These are phyloP conservation scores for Alternaria ethzedia DNA, from an alignment of 2,329 filamentous ascomycete species.

Conservation along the genomic window DNA sequence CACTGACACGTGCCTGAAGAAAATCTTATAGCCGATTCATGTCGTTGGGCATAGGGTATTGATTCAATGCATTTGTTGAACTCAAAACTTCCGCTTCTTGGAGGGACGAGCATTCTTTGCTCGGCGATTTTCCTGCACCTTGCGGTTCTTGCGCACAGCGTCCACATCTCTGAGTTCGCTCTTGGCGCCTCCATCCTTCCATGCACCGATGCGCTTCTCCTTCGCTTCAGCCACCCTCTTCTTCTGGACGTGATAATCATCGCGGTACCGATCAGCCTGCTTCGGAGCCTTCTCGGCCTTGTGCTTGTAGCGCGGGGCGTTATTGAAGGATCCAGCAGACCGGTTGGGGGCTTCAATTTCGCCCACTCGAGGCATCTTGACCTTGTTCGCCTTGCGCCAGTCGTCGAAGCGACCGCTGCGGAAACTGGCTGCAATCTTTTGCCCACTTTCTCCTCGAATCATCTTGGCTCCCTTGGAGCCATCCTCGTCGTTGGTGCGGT, in stretches of 20 bases:
- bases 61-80: slow-evolving; percentile 9
- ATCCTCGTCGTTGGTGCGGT: slow-evolving; percentile 91
- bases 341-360: slow-evolving; percentile 68
- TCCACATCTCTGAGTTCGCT: slow-evolving; percentile 81
- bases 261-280: slow-evolving; percentile 87
- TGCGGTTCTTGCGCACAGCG: slow-evolving; percentile 84
- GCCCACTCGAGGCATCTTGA: slow-evolving; percentile 81
- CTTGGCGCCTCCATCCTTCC: slow-evolving; percentile 73
- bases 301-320: slow-evolving; percentile 75
- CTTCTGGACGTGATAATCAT: slow-evolving; percentile 90
- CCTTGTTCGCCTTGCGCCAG: slow-evolving; percentile 86
- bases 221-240: slow-evolving; percentile 86
- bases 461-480: slow-evolving; percentile 76
- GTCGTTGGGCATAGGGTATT: slow-evolving; percentile 15
- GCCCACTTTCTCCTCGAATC: slow-evolving; percentile 86
- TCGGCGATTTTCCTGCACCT: slow-evolving; percentile 74
- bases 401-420: slow-evolving; percentile 90
- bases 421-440: slow-evolving; percentile 95
- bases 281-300: slow-evolving; percentile 88
- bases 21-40: slow-evolving; percentile 11
- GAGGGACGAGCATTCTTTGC: slow-evolving; percentile 88
- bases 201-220: slow-evolving; percentile 80
- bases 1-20: slow-evolving; percentile 1
- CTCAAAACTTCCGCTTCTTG: slow-evolving; percentile 62
- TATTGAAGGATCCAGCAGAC: slow-evolving; percentile 32